Evolutionary conservation across 2,329 filamentous ascomycete species (phyloP).

Genomic region (Escovopsis weberi): DNA sequence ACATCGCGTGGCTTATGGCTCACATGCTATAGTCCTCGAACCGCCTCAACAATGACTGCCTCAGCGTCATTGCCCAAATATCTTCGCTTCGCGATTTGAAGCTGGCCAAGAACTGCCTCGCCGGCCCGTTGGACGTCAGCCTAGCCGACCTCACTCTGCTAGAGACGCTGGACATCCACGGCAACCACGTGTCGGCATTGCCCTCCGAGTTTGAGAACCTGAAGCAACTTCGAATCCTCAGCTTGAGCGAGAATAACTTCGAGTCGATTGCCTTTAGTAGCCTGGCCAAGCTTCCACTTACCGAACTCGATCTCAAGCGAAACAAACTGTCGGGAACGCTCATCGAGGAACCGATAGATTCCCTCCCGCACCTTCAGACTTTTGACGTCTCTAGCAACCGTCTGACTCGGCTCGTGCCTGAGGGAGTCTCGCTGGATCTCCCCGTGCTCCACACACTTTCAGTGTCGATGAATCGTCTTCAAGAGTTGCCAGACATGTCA

Average conservation of each 20-base stretch:
- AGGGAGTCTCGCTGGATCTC: conserved; percentile 37
- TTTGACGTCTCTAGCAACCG: conserved; percentile 70
- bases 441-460: conserved; percentile 61
- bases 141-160: conserved; percentile 52
- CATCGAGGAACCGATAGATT: conserved; percentile 45
- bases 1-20: conserved; percentile 6
- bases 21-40: conserved; percentile 53
- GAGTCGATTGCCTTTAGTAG: conserved; percentile 54
- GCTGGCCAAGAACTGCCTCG: conserved; percentile 62
- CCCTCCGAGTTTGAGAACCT: conserved; percentile 55
- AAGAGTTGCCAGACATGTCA: conserved; percentile 56
- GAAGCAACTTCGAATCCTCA: conserved; percentile 55
- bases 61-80: conserved; percentile 64
- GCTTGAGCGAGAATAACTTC: conserved; percentile 68
- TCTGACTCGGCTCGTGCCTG: conserved; percentile 38
- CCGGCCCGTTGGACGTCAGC: conserved; percentile 49
- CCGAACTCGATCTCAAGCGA: conserved; percentile 59
- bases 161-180: conserved; percentile 68
- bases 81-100: conserved; percentile 61
- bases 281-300: conserved; percentile 53
- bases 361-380: conserved; percentile 51
- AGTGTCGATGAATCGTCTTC: conserved; percentile 69
- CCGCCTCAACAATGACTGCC: conserved; percentile 53
- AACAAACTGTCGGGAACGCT: conserved; percentile 65
- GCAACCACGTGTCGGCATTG: conserved; percentile 61